phyloP scores from a whole-genome alignment of 352 stramenopile genomes.

The Phytophthora colocasiae region DNA sequence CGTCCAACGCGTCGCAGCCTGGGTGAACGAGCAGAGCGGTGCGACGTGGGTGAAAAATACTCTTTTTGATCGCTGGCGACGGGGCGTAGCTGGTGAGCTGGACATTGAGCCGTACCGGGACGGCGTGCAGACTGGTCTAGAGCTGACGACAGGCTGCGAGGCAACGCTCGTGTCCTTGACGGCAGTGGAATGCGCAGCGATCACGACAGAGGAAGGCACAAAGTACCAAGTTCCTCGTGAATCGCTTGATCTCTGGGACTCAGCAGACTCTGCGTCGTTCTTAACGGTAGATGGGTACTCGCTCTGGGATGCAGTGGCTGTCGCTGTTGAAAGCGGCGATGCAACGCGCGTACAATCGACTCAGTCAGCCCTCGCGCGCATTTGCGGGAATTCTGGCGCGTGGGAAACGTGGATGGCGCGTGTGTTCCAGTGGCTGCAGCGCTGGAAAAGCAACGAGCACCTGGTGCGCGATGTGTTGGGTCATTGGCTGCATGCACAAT shows the following conservation, averaged over 20 bases:
- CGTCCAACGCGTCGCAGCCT: slow-evolving; percentile 43
- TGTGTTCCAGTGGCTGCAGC: slow-evolving; percentile 58
- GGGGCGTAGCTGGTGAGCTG: slow-evolving; percentile 42
- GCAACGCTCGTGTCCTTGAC: slow-evolving; percentile 17
- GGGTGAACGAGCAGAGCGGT: slow-evolving; percentile 33
- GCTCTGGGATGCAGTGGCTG: slow-evolving; percentile 49
- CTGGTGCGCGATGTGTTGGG: slow-evolving; percentile 64
- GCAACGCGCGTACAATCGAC: slow-evolving; percentile 9
- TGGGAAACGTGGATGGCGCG: slow-evolving; percentile 72
- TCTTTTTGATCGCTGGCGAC: slow-evolving; percentile 74
- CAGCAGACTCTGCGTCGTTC: slow-evolving; percentile 46
- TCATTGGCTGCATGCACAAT: slow-evolving; percentile 71
- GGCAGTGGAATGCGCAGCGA: slow-evolving; percentile 22
- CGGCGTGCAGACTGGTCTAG: slow-evolving; percentile 49
- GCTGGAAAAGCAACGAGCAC: slow-evolving; percentile 64
- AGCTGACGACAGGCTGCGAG: slow-evolving; percentile 56
- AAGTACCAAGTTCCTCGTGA: slow-evolving; percentile 54
- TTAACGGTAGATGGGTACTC: slow-evolving; percentile 44
- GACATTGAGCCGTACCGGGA: slow-evolving; percentile 77
- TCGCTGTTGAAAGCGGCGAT: slow-evolving; percentile 25
- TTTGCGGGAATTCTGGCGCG: slow-evolving; percentile 27
- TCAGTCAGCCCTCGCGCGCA: slow-evolving; percentile 35
- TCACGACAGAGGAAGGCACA: slow-evolving; percentile 46
- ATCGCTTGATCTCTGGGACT: slow-evolving; percentile 57
- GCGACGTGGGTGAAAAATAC: slow-evolving; percentile 49